Percentiles rank a stretch among this genome's conserved stretches.
Conservation (phyloP, 768 basidiomycete species). For the Lactifluus pinguis region DNA sequence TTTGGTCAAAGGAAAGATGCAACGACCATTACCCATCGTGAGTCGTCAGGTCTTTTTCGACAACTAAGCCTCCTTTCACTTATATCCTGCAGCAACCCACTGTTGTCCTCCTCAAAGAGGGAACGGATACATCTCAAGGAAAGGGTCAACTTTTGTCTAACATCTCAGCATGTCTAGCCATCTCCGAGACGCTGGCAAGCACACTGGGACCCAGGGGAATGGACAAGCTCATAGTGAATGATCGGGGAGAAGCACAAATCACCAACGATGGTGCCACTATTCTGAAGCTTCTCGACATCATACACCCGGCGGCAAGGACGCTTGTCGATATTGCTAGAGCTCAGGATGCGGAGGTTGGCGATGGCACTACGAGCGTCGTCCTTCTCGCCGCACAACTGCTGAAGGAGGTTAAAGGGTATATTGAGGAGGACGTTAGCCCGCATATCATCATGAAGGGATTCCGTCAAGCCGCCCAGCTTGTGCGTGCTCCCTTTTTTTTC, state of each 20-base stretch:
- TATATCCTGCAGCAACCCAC: constrained; percentile 74
- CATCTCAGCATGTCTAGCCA: constrained; percentile 92
- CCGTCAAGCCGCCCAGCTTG: constrained; percentile 77
- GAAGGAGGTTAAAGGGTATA: constrained; percentile 83
- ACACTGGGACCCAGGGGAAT: constrained; percentile 98
- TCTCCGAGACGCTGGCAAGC: constrained; percentile 82
- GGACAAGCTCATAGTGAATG: constrained; percentile 95
- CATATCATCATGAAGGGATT: constrained; percentile 98
- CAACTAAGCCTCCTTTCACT: neutral
- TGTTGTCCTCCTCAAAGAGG: constrained; percentile 91
- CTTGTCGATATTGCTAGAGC: constrained; percentile 97
- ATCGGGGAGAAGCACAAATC: constrained; percentile 93
- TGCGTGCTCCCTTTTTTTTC: constrained; percentile 32
- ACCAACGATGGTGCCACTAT: constrained; percentile 99
- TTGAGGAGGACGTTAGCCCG: constrained; percentile 96
- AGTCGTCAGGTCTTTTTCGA: neutral
- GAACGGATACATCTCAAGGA: constrained; percentile 94
- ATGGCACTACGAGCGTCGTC: constrained; percentile 96
- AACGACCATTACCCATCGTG: constrained; percentile 43
- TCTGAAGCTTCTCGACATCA: constrained; percentile 92
- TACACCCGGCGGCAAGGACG: constrained; percentile 97
- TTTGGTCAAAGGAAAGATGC: constrained; percentile 47
- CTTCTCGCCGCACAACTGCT: constrained; percentile 89
- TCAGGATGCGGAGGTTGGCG: constrained; percentile 97
- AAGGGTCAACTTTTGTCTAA: constrained; percentile 88